phyloP scores from a whole-genome alignment of 495 filamentous ascomycete genomes.

The Filosporella fistucella region DNA sequence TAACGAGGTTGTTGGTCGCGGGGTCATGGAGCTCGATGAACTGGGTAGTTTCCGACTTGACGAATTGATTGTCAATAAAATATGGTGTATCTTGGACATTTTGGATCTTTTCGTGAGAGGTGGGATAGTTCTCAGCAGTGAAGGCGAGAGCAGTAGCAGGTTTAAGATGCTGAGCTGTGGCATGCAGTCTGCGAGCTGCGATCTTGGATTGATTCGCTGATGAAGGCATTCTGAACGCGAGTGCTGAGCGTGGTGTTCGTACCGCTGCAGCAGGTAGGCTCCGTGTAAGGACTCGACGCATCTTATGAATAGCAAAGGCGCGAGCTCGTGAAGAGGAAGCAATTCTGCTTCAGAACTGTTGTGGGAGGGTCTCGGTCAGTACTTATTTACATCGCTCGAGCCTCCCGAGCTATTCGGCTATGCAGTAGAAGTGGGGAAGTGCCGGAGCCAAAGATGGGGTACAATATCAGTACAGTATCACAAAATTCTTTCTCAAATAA shows the following conservation, averaged over 20 bases:
- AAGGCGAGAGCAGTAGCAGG: constrained; percentile 45
- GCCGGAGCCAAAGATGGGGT: no score
- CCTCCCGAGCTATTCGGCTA: no score
- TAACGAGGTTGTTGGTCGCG: constrained; percentile 96
- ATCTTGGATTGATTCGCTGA: constrained; percentile 19
- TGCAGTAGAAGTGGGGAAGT: no score
- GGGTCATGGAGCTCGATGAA: constrained; percentile 96
- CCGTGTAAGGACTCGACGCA: constrained; percentile 21
- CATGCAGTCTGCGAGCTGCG: constrained; percentile 44
- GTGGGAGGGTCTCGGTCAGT: no score
- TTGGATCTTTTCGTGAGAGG: constrained; percentile 73
- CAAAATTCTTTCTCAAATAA: no score
- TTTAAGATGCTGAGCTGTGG: constrained; percentile 54
- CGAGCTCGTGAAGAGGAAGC: constrained; percentile 1
- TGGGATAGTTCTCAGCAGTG: constrained; percentile 68
- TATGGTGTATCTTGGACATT: constrained; percentile 77
- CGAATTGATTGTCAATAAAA: constrained; percentile 90
- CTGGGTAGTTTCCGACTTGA: constrained; percentile 64
- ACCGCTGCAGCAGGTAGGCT: constrained; percentile 15
- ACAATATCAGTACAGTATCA: no score
- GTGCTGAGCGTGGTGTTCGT: constrained; percentile 16
- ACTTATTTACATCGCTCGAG: no score
- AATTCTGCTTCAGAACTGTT: constrained; percentile 2
- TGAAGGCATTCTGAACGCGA: constrained; percentile 21
- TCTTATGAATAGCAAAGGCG: constrained; percentile 7